Base-by-base conservation (phyloP, 805 yeast species). In the Candida parachauliodes region DNA sequence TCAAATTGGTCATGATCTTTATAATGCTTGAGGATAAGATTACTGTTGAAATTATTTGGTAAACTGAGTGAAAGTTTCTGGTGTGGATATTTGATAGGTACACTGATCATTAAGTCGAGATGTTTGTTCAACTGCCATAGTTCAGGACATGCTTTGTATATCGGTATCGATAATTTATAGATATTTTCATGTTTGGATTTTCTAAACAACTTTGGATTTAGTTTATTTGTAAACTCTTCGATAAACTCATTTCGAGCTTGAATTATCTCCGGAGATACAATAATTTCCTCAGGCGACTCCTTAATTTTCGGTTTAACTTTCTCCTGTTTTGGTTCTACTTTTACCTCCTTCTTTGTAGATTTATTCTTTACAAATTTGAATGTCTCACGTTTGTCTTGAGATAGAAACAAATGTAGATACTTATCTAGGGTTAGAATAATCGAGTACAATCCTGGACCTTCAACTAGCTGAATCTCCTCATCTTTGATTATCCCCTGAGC, bases 311-410 rank as follows among this genome's bases (percentile, higher is more conserved):
- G 36, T 30, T 32, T 28, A 8, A 28, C 36, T 21, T 17, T 33
- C n/a, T n/a, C n/a, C n/a, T 25, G 11, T 21, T 20, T 16, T 15
- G 20, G 33, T 5, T 40, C 26, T 3, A 28, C 31, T 20, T 36
- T 31, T 18, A 9, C 32, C 16, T 25, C 34, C 10, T 30, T 25
- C 24, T 40, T 40, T 33, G 39, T 45, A 20, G 40, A 41, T 38
- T 40, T 51, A 20, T 34, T 33, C 46, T 67, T 70, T 21, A 81
- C 80, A 47, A 83, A 68, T 51, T 79, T 83, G 42, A 83, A 61
- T 0, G 86, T 79, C 16, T 73, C 76, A 29, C 72, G 69, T 47
- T 79, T 80, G 45, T 81, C 81, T 56, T 70, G 71, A 32, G 73
- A 68, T 40, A 84, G 61, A 48, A 81, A 76, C 29, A 51, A 47